Evolutionary conservation across 192 early-diverging fungal species (phyloP), one percentile per base, ranked within the genome.

Genomic region (Backusella macrospora): DNA sequence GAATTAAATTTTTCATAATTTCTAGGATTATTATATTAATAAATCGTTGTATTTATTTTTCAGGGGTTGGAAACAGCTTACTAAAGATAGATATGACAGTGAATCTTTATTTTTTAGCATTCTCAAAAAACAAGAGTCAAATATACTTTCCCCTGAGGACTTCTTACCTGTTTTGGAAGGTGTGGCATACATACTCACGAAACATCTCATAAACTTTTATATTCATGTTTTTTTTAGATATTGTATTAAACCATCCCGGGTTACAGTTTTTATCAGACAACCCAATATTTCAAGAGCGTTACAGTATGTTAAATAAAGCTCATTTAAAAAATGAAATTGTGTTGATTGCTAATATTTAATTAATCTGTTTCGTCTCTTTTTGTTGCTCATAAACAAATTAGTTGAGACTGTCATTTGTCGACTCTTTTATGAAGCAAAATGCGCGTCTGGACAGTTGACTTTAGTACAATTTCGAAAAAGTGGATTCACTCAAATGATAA

Each of bases 341-440:
- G n/a, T n/a, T n/a, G n/a, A n/a, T n/a, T n/a, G n/a, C n/a, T n/a
- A n/a, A n/a, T n/a, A 63, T 62, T 6, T 37, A n/a, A 65, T 72
- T 48, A 18, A 52, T 52, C 14, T 42, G 34, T 4, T 46, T 15
- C 7, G 13, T 46, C 48, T 59, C 4, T 26, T 59, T 59, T 59
- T 42, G 8, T 68, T 48, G 6, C 13, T 23, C 4, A 42, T 67
- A 43, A 12, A 42, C 9, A 34, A 29, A 29, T 29, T 70, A 87
- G 92, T 92, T 29, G 95, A 98, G 72, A 97, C 96, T 3, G 95
- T 99, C 9, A 88, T 95, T 43, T 90, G 92, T 65, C 85, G 96
- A 13, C 87, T 98, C 59, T 98, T 94, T 76, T 99, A 95, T 75
- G 81, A 80, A 12, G 92, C 83, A 6, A 82, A 89, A 40, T 85